Conservation (phyloP, 768 basidiomycete species). For the Collybiopsis confluens region DNA sequence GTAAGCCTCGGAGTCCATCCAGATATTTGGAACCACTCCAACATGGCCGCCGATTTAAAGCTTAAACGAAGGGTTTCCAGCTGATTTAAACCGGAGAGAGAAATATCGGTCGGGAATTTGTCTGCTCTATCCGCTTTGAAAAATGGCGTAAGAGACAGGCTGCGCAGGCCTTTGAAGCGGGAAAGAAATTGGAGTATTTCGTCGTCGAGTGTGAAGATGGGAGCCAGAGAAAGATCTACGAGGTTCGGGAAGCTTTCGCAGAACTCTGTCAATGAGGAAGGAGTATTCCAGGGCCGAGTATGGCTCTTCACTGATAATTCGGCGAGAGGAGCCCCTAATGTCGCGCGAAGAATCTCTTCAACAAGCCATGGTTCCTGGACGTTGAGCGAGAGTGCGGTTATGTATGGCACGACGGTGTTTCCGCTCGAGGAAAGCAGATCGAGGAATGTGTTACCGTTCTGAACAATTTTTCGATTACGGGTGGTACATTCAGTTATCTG, state of each 20-base stretch:
- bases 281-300: not conserved
- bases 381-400: no score
- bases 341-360: not conserved
- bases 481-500: not conserved
- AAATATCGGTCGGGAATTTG: no score
- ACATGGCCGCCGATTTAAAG: no score
- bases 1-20: no score
- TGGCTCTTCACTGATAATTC: not conserved
- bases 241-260: not conserved
- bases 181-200: not conserved
- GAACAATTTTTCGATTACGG: not conserved
- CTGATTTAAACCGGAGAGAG: no score
- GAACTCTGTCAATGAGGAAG: not conserved
- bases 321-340: not conserved
- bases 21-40: no score
- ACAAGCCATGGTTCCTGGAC: not conserved
- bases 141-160: not conserved
- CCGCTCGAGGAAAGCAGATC: no score
- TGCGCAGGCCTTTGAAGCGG: not conserved
- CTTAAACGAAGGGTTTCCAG: no score
- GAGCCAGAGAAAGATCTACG: no score
- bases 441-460: not conserved
- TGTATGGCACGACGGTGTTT: no score
- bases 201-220: not conserved
- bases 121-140: not conserved